A percentile compares a stretch with the other conserved stretches of the same genome.
These are phyloP conservation scores for Coniochaeta sp. DNA, from an alignment of 2,329 filamentous ascomycete genomes.

Conservation along the genomic window DNA sequence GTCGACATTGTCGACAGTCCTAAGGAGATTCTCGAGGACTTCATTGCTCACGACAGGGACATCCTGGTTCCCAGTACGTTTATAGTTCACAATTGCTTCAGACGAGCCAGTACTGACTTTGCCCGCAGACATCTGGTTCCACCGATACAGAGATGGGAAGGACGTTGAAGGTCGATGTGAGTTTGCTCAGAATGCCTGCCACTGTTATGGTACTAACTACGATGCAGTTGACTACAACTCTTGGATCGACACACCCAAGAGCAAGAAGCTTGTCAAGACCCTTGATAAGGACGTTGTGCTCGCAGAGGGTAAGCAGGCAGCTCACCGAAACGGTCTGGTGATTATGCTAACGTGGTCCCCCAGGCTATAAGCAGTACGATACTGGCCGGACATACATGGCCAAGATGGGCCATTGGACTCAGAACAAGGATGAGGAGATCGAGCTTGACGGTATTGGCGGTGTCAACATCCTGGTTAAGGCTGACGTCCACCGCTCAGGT, in stretches of 20 bases:
- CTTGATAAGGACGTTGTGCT: conserved; percentile 77
- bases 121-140: conserved; percentile 84
- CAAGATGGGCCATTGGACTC: conserved; percentile 82
- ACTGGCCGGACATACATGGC: conserved; percentile 90
- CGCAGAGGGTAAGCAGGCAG: conserved; percentile 65
- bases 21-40: conserved; percentile 82
- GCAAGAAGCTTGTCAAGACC: conserved; percentile 61
- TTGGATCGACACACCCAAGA: conserved; percentile 91
- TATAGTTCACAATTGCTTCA: background rate
- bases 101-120: background rate
- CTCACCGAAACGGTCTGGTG: background rate
- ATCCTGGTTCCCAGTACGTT: conserved; percentile 87
- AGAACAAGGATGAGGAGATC: conserved; percentile 87
- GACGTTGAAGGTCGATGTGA: conserved; percentile 94
- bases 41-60: conserved; percentile 88
- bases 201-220: conserved; percentile 13
- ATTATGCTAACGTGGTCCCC: conserved; percentile 9
- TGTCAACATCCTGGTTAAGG: conserved; percentile 96
- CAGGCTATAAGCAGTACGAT: conserved; percentile 87
- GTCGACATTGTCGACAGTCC: conserved; percentile 94
- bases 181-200: conserved; percentile 22
- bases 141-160: conserved; percentile 69
- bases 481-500: conserved; percentile 93
- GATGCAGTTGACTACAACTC: conserved; percentile 90
- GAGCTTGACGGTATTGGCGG: conserved; percentile 93